Evolutionary conservation across 352 stramenopile species (phyloP).

Genomic region (Pythium scleroteichum): DNA sequence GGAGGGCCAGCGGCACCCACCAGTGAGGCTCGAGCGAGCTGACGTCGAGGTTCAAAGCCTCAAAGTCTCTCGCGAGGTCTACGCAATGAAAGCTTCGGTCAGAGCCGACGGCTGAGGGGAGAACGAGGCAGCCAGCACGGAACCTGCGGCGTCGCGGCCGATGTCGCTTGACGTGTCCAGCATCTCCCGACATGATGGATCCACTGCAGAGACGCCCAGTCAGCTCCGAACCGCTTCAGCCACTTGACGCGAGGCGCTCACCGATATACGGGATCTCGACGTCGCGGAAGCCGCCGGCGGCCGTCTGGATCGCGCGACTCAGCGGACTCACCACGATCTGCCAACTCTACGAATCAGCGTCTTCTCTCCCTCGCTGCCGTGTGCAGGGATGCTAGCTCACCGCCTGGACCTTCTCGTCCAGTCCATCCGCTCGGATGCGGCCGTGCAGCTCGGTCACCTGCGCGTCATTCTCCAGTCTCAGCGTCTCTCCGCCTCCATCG

Average conservation of each 20-base stretch:
- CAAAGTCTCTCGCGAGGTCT: constrained; percentile 24
- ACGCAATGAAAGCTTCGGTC: neutral
- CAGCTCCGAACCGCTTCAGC: neutral
- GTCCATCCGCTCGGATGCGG: constrained; percentile 31
- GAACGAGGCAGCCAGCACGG: neutral
- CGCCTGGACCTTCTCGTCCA: constrained; percentile 72
- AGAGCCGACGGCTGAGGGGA: neutral
- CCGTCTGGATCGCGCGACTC: constrained; percentile 81
- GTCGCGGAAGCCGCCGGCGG: constrained; percentile 59
- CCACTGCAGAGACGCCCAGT: constrained; percentile 37
- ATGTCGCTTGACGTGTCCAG: constrained; percentile 86
- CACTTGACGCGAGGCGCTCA: constrained; percentile 14
- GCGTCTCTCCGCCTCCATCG: no score
- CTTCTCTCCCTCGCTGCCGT: neutral
- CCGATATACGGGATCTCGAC: constrained; percentile 56
- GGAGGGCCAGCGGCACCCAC: constrained; percentile 56
- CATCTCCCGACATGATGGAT: constrained; percentile 77
- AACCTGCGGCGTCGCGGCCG: constrained; percentile 54
- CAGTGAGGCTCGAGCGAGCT: constrained; percentile 47
- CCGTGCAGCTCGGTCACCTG: constrained; percentile 50
- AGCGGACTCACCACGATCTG: constrained; percentile 85
- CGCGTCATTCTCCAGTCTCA: neutral
- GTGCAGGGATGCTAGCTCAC: constrained; percentile 27
- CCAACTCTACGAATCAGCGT: no score
- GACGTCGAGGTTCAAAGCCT: constrained; percentile 33